Conservation (phyloP, 495 filamentous ascomycete species). For the Cercophora newfieldiana region DNA sequence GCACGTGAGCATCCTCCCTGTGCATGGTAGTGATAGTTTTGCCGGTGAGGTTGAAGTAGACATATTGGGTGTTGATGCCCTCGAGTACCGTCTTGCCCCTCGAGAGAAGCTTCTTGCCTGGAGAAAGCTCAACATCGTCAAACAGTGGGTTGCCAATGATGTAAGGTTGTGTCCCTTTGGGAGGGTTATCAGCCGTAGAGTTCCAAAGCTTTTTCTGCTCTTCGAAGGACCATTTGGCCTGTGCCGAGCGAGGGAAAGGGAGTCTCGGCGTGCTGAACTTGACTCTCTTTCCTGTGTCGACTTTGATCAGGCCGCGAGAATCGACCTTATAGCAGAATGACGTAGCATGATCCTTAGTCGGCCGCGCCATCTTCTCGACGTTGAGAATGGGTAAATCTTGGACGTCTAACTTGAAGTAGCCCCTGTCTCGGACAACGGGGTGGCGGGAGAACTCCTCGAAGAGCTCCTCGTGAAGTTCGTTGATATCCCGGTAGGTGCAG, state of each 20-base stretch:
- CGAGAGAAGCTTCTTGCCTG: constrained; percentile 33
- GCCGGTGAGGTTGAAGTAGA: constrained; percentile 37
- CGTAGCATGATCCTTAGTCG: constrained; percentile 30
- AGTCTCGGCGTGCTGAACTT: constrained; percentile 26
- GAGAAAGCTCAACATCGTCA: constrained; percentile 32
- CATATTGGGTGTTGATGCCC: constrained; percentile 38
- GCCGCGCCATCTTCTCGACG: constrained; percentile 25
- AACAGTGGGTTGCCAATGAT: constrained; percentile 41
- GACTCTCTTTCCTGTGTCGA: constrained; percentile 30
- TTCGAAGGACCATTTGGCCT: constrained; percentile 27
- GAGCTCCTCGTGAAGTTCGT: constrained; percentile 33
- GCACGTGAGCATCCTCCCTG: constrained; percentile 37
- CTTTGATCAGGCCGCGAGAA: constrained; percentile 30
- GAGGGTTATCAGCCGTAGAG: constrained; percentile 28
- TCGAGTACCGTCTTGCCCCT: constrained; percentile 31
- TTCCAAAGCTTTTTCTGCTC: constrained; percentile 36
- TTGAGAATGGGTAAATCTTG: constrained; percentile 25
- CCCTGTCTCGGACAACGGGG: constrained; percentile 27
- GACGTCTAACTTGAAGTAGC: constrained; percentile 38
- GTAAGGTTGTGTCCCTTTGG: constrained; percentile 28
- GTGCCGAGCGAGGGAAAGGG: constrained; percentile 24
- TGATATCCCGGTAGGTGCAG: constrained; percentile 34
- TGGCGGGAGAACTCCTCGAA: constrained; percentile 33
- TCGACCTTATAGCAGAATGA: constrained; percentile 33
- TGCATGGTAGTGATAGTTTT: constrained; percentile 39